A percentile compares a stretch with the other conserved stretches of the same genome.
phyloP scores from a whole-genome alignment of 176 grass and related monocot genomes.

The Themeda triandra region DNA sequence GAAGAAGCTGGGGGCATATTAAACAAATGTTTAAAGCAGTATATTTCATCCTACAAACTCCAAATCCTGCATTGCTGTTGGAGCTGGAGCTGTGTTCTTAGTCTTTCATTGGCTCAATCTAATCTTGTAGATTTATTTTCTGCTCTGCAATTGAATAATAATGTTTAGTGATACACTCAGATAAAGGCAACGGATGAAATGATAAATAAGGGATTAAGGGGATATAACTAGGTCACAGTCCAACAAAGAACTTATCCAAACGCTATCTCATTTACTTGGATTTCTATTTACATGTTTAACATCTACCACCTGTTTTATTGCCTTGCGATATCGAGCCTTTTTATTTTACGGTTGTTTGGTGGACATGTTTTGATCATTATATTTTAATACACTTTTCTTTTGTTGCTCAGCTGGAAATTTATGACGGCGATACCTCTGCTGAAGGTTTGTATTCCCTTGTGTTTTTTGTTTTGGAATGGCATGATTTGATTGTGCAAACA shows the following conservation, averaged over 20 bases:
- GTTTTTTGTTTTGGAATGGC: conserved; percentile 16
- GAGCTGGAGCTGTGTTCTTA: not conserved
- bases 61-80: not conserved
- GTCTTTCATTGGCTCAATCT: not conserved
- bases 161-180: conserved; percentile 1
- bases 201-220: not conserved
- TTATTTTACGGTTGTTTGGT: not conserved
- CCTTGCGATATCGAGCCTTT: not conserved
- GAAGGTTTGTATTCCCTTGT: conserved; percentile 58
- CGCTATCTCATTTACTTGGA: not conserved
- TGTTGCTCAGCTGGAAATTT: conserved; percentile 75
- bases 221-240: not conserved
- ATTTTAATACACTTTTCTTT: conserved; percentile 13
- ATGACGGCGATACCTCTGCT: conserved; percentile 57
- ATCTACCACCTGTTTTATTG: not conserved
- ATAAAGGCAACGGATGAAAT: not conserved
- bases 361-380: not conserved
- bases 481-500: not conserved
- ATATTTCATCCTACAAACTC: not conserved
- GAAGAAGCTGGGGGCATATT: not conserved
- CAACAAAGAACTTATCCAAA: not conserved
- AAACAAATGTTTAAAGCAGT: not conserved
- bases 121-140: not conserved
- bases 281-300: conserved; percentile 4
- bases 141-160: not conserved